Evolutionary conservation across 2,329 filamentous ascomycete genomes (phyloP), one percentile per base, ranked within the genome.

Genomic region (Venturia pyrina): DNA sequence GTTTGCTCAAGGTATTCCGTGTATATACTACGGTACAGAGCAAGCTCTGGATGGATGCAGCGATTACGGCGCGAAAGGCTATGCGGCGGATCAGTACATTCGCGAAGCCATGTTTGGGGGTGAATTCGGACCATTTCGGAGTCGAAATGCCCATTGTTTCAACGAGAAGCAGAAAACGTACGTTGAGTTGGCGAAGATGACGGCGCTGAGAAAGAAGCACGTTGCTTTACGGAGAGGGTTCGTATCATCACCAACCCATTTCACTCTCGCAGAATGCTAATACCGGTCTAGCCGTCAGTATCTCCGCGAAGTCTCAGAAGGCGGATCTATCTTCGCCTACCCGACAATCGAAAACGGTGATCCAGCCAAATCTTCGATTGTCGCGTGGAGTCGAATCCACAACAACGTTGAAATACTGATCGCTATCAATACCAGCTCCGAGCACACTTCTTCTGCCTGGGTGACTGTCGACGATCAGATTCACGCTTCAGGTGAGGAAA

Each of bases 21-120:
- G 70, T 59, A 69, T 72, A 37, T 72, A 72, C 64, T 72, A 72
- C 61, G 71, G 70, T 59, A 71, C 69, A 10, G 71, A 72, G 64
- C 71, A 72, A 60, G n/a, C 21, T 5, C 69, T 72, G 40, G 70
- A 72, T 19, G 70, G 70, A 1, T 65, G 63, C n/a, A 68, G 64
- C 32, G 64, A 59, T 17, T 43, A 37, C 3, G 63, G 63, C 17
- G 24, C 40, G 17, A 48, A 32, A 2, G 57, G 41, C 3, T 43
- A 62, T 48, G 21, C 37, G 1, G 56, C 64, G 4, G 70, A 72
- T 53, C 68, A 67, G 17, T 72, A 69, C 44, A 70, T 72, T 44
- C 68, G 70, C n/a, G 70, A 72, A 65, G 65, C 69, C 48, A 70
- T 72, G 69, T 72, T 72, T 46, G 70, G 68, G 19, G 68, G 70